Conservation (phyloP, 225 moss, liverwort and hornwort species). For the Pseudoscleropodium purum region DNA sequence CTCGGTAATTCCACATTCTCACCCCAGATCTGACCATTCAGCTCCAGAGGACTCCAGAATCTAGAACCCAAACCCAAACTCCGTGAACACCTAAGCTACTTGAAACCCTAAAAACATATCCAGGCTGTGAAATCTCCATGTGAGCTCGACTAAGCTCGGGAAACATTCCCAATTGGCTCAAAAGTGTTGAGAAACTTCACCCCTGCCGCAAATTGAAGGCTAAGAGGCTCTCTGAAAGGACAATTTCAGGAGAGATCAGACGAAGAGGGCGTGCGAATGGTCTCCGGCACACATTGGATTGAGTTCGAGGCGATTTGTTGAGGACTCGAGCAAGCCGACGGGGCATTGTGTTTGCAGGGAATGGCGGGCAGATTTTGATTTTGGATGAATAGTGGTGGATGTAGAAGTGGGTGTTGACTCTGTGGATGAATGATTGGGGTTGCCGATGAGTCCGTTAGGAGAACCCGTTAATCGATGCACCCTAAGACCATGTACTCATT, state of each 20-base stretch:
- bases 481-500: neutral
- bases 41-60: neutral
- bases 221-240: neutral
- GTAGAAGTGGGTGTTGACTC: neutral
- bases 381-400: neutral
- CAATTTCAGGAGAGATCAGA: neutral
- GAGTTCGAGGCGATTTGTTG: neutral
- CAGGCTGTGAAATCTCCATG: neutral
- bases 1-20: neutral
- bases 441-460: neutral
- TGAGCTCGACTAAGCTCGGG: neutral
- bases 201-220: neutral
- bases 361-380: slow-evolving; percentile 7
- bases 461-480: neutral
- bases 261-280: no score
- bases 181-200: neutral
- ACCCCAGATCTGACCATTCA: neutral
- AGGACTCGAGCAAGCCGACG: neutral
- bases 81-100: neutral
- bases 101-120: neutral
- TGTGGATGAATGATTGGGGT: neutral
- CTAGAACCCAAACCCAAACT: neutral
- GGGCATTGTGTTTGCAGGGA: neutral
- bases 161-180: neutral
- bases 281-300: neutral